Base-by-base conservation (phyloP, 2,329 filamentous ascomycete genomes). In the Curvularia verruculosa region DNA sequence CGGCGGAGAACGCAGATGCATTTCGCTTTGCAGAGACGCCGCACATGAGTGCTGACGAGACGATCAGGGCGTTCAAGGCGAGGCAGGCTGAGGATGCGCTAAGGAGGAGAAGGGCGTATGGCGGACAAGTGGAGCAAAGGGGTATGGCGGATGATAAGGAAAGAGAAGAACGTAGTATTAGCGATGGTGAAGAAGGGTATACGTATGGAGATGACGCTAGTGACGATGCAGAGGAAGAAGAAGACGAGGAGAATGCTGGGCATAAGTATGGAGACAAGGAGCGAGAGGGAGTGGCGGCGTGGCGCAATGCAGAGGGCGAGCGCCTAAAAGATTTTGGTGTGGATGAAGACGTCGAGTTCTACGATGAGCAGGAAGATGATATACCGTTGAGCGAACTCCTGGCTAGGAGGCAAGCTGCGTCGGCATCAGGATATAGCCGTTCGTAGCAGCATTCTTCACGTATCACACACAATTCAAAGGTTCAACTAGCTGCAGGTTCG, bases 231-330 rank as follows among this genome's bases (percentile, higher is more conserved):
- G 49, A 43, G n/a, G 45, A 49, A 21, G 65, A 64, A 19, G 66
- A 63, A 29, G 28, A 29, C n/a, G n/a, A n/a, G 23, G 64, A 63
- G 2, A 65, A 61, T 24, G 31, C 23, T 13, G 47, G 46, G 40
- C 50, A 39, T 43, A 63, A 52, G 39, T 60, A 66, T 6, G 39
- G 66, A 13, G 56, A 57, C 52, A 52, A 63, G 23, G 49, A 66
- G 60, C 10, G 69, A 73, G 51, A 80, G 81, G 84, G 83, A 5
- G 81, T 85, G 67, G 82, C 83, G 40, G 83, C 79, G 5, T 95
- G 90, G 90, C 85, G 82, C 0, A 94, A 93, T 64, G 82, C 85
- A 0, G 90, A 94, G 50, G 91, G 90, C 1, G 89, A 94, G 69
- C 81, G 86, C 31, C 76, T 95, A 48, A 81, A 84, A 40, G 91